These are phyloP conservation scores for Aspergillus sp. DNA, from an alignment of 2,329 filamentous ascomycete species.

Conservation along the genomic window DNA sequence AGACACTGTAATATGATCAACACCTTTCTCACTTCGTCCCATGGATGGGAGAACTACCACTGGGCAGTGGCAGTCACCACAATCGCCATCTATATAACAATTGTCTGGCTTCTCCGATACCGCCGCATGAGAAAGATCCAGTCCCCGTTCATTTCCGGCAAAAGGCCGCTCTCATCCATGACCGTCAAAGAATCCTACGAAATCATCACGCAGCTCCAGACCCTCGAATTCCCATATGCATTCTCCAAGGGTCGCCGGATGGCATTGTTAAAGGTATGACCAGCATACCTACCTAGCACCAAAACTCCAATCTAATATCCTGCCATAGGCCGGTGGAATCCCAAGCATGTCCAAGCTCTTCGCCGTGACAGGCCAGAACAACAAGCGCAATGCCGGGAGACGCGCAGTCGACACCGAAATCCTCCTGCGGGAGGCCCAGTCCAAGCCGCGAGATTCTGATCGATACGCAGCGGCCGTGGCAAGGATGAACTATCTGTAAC, in stretches of 20 bases:
- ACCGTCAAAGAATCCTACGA: slow-evolving; percentile 29
- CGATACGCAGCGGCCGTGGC: slow-evolving; percentile 50
- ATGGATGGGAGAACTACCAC: not conserved
- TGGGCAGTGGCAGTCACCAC: not conserved
- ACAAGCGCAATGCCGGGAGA: slow-evolving; percentile 44
- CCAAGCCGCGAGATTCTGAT: slow-evolving; percentile 36
- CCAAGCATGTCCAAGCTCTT: slow-evolving; percentile 51
- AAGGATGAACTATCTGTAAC: slow-evolving; percentile 57
- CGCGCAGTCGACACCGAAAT: slow-evolving; percentile 50
- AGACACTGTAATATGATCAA: too few relatives aligned
- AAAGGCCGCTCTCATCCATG: slow-evolving; percentile 27
- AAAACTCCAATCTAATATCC: not conserved
- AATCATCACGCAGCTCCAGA: slow-evolving; percentile 28
- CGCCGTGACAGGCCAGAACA: slow-evolving; percentile 47
- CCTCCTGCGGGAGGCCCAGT: slow-evolving; percentile 44
- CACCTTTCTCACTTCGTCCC: too few relatives aligned
- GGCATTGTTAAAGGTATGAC: slow-evolving; percentile 27
- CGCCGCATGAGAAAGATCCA: slow-evolving; percentile 1
- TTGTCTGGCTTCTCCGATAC: slow-evolving; percentile 1
- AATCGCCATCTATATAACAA: slow-evolving; percentile 2
- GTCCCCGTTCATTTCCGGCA: not conserved
- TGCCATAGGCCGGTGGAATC: slow-evolving; percentile 46
- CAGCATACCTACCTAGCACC: not conserved
- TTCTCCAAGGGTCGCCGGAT: slow-evolving; percentile 27
- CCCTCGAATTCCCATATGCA: slow-evolving; percentile 34